These are phyloP conservation scores for Rhizomucor pusillus DNA, from an alignment of 371 early-diverging fungal species.

Conservation along the genomic window DNA sequence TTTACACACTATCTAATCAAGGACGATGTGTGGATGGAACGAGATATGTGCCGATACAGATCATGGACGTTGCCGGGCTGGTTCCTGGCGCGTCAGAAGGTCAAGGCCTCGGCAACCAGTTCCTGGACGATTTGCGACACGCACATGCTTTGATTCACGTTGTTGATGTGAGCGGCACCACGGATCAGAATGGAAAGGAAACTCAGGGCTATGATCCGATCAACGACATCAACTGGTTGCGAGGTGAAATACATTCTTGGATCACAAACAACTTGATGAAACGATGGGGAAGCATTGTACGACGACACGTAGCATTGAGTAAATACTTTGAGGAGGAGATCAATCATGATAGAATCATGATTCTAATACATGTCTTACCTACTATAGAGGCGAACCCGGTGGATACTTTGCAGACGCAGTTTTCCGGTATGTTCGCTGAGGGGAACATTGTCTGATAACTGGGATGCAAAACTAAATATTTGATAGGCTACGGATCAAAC, in stretches of 20 bases:
- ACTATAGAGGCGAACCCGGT: constrained; percentile 35
- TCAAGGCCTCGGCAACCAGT: constrained; percentile 74
- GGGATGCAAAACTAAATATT: not conserved
- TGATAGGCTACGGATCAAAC: constrained; percentile 66
- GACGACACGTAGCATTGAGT: constrained; percentile 61
- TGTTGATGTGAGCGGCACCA: constrained; percentile 81
- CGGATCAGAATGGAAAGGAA: constrained; percentile 73
- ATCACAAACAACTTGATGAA: constrained; percentile 67
- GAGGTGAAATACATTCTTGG: constrained; percentile 62
- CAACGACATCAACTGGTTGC: constrained; percentile 80
- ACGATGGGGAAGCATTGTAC: constrained; percentile 63
- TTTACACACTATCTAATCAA: constrained; percentile 7
- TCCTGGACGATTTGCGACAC: constrained; percentile 74
- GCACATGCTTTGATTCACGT: constrained; percentile 80
- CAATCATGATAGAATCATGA: too few relatives aligned
- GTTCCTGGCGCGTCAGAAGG: constrained; percentile 82
- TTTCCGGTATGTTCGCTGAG: constrained; percentile 39
- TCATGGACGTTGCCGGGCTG: constrained; percentile 80
- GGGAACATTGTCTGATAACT: too few relatives aligned
- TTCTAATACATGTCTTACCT: too few relatives aligned
- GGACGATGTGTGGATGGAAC: constrained; percentile 64
- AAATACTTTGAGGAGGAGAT: too few relatives aligned
- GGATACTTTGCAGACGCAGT: constrained; percentile 60
- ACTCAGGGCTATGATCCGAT: constrained; percentile 80
- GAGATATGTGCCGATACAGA: constrained; percentile 70